phyloP scores from a whole-genome alignment of 208 protist species.

The Leishmania turanica region DNA sequence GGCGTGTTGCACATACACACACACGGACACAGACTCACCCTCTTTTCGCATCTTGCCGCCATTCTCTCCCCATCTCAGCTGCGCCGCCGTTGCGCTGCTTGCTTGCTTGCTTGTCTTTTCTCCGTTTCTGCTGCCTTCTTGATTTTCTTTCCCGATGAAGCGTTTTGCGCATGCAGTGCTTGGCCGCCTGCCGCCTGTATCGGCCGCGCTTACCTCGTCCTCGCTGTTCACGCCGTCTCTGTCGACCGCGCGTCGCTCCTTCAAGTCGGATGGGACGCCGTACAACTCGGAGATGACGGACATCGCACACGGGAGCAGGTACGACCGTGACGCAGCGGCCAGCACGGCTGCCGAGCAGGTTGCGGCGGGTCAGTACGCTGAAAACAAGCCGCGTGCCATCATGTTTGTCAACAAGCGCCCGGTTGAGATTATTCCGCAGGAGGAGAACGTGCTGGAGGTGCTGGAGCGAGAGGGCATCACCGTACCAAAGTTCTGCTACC shows the following conservation, averaged over 20 bases:
- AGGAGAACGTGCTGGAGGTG: slow-evolving; percentile 92
- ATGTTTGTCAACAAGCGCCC: slow-evolving; percentile 94
- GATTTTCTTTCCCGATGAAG: slow-evolving; percentile 13
- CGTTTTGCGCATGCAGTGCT: slow-evolving; percentile 13
- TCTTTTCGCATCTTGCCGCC: background rate
- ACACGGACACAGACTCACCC: background rate
- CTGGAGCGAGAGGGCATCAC: slow-evolving; percentile 90
- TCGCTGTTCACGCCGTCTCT: slow-evolving; percentile 3
- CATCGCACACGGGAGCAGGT: slow-evolving; percentile 59
- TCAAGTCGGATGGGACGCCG: slow-evolving; percentile 68
- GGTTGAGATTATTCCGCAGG: slow-evolving; percentile 91
- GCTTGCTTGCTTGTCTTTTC: background rate
- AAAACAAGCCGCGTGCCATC: slow-evolving; percentile 87
- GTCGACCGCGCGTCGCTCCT: slow-evolving; percentile 41
- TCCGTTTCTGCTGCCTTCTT: background rate
- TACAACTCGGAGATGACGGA: slow-evolving; percentile 77
- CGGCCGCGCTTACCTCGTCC: background rate
- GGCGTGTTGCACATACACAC: background rate
- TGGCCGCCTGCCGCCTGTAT: slow-evolving; percentile 1
- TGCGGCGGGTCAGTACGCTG: slow-evolving; percentile 83
- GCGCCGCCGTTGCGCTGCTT: too few relatives aligned
- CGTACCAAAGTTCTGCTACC: slow-evolving; percentile 93
- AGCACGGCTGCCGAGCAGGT: slow-evolving; percentile 63
- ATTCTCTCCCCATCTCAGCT: background rate
- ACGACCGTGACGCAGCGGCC: slow-evolving; percentile 48